Conservation (phyloP, 2,329 filamentous ascomycete genomes). For the Pyrenophora seminiperda region DNA sequence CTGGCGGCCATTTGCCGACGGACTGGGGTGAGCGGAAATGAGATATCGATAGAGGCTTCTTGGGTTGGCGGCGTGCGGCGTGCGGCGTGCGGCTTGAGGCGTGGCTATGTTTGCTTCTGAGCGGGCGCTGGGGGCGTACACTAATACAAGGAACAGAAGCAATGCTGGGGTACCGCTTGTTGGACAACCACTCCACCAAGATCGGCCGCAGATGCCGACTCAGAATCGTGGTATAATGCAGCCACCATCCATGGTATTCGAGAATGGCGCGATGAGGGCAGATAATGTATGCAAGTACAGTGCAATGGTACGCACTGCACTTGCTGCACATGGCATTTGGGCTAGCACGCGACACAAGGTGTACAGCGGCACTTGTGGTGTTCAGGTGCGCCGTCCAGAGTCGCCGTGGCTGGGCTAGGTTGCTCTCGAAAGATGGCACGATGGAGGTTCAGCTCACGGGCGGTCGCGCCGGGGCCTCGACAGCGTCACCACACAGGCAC, state of each 20-base stretch:
- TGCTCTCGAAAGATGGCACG: not conserved
- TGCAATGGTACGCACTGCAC: not conserved
- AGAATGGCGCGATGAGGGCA: too few relatives aligned
- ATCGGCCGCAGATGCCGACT: not conserved
- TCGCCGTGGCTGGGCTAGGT: not conserved
- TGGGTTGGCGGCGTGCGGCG: slow-evolving; percentile 5
- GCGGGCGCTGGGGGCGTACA: not conserved
- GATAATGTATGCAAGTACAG: too few relatives aligned
- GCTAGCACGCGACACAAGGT: too few relatives aligned
- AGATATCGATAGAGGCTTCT: slow-evolving; percentile 12
- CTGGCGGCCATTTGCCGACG: too few relatives aligned
- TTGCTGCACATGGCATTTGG: too few relatives aligned
- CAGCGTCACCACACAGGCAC: not conserved
- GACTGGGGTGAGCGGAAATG: not conserved
- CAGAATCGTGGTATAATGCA: too few relatives aligned
- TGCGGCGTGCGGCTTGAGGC: too few relatives aligned
- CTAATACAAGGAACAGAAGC: slow-evolving; percentile 7
- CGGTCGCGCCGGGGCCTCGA: slow-evolving; percentile 9
- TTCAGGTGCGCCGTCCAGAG: not conserved
- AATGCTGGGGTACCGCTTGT: slow-evolving; percentile 1
- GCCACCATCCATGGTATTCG: too few relatives aligned
- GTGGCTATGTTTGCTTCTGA: slow-evolving; percentile 3
- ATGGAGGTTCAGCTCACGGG: not conserved
- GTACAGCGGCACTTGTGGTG: too few relatives aligned
- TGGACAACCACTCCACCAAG: not conserved